phyloP scores from a whole-genome alignment of 345 rosid species.

The Acer negundo region DNA sequence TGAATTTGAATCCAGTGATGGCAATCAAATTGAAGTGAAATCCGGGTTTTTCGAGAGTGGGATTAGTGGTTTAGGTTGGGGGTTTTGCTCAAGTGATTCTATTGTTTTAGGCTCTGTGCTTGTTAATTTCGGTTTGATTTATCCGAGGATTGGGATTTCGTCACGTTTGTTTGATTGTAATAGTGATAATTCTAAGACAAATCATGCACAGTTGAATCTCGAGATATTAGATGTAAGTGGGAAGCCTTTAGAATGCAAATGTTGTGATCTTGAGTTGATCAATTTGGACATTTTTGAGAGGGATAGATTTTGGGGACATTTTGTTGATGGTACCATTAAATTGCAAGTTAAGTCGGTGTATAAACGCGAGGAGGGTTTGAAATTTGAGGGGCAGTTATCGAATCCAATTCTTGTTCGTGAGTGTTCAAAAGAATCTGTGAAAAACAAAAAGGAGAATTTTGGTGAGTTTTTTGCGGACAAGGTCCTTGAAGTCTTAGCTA shows the following conservation, averaged over 20 bases:
- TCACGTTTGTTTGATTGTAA: slow-evolving; percentile 25
- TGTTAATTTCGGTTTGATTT: slow-evolving; percentile 81
- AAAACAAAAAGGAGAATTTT: slow-evolving; percentile 33
- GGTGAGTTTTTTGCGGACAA: slow-evolving; percentile 57
- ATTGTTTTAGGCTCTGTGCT: slow-evolving; percentile 61
- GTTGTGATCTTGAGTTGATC: slow-evolving; percentile 62
- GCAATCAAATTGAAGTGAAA: slow-evolving; percentile 23
- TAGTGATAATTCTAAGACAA: slow-evolving; percentile 17
- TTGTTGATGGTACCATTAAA: slow-evolving; percentile 38
- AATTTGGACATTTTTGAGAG: slow-evolving; percentile 27
- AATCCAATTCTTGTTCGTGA: slow-evolving; percentile 55
- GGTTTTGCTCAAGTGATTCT: slow-evolving; percentile 71
- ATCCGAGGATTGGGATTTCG: slow-evolving; percentile 59
- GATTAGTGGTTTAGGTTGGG: slow-evolving; percentile 80
- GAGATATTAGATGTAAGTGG: slow-evolving; percentile 70
- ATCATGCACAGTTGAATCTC: slow-evolving; percentile 52
- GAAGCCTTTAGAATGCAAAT: slow-evolving; percentile 78
- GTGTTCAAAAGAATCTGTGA: slow-evolving; percentile 27
- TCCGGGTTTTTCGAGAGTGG: slow-evolving; percentile 48
- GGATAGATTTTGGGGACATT: slow-evolving; percentile 31
- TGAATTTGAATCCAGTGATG: slow-evolving; percentile 30
- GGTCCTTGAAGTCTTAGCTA: slow-evolving; percentile 54
- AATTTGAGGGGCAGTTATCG: slow-evolving; percentile 35
- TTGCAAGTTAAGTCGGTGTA: slow-evolving; percentile 55
- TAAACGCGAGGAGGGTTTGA: slow-evolving; percentile 37